Conservation (phyloP, 1,284 basidiomycete species). For the Paramarasmius palmivorus region DNA sequence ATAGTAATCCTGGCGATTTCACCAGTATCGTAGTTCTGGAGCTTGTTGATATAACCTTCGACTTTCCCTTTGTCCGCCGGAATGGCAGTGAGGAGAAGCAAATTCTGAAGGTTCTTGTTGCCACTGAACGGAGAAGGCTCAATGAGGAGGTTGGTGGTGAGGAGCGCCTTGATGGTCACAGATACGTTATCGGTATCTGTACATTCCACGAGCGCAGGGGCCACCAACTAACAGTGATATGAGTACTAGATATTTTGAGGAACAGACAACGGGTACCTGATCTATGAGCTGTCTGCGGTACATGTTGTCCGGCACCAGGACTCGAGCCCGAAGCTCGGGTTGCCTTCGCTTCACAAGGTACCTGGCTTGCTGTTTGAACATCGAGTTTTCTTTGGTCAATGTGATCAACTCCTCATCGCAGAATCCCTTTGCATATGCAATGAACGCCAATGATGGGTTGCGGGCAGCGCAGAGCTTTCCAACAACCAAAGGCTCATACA, state of each 20-base stretch:
- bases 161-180: conserved; percentile 98
- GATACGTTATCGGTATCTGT: conserved; percentile 99
- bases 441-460: conserved; percentile 98
- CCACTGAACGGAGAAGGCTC: conserved; percentile 98
- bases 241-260: neutral
- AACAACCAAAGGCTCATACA: conserved; percentile 95
- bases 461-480: conserved; percentile 99
- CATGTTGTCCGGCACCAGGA: conserved; percentile 87
- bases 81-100: conserved; percentile 94
- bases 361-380: conserved; percentile 99
- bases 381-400: conserved; percentile 99
- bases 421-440: conserved; percentile 99
- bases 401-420: conserved; percentile 97
- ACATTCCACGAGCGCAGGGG: conserved; percentile 95
- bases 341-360: conserved; percentile 97
- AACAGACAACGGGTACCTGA: conserved; percentile 59
- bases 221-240: conserved; percentile 72
- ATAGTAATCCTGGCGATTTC: conserved; percentile 98
- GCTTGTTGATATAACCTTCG: conserved; percentile 96
- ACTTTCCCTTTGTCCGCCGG: conserved; percentile 99
- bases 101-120: conserved; percentile 94
- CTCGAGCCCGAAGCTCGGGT: conserved; percentile 95
- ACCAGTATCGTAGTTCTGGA: conserved; percentile 91
- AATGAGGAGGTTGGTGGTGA: conserved; percentile 95
- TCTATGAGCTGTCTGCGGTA: conserved; percentile 95